Evolutionary conservation across 2,329 filamentous ascomycete species (phyloP).

Genomic region (Fusarium sp.): DNA sequence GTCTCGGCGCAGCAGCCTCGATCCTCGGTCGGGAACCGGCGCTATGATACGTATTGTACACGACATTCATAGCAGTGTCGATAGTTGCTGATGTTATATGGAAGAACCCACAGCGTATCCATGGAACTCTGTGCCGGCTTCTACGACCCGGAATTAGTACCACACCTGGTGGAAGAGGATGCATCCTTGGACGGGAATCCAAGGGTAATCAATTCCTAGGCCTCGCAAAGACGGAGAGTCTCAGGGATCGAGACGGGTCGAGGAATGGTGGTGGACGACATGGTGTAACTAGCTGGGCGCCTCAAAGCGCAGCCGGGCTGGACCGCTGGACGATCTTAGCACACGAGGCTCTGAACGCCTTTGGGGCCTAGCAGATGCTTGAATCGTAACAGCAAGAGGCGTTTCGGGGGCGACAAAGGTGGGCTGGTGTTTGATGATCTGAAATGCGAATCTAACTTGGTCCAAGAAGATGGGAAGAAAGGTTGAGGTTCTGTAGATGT

Average conservation of each 20-base stretch:
- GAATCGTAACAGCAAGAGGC: constrained; percentile 18
- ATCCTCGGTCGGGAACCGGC: constrained; percentile 5
- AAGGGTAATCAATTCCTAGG: not conserved
- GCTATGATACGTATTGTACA: not conserved
- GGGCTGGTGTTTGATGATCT: not conserved
- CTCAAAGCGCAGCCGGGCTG: constrained; percentile 20
- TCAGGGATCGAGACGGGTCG: constrained; percentile 22
- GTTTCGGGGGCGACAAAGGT: not conserved
- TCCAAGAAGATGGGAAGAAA: not conserved
- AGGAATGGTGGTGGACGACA: constrained; percentile 32
- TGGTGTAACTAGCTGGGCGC: constrained; percentile 26
- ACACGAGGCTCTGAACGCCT: not conserved
- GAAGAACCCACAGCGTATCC: not conserved
- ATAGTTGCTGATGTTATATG: not conserved
- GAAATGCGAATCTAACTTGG: not conserved
- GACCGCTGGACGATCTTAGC: constrained; percentile 9
- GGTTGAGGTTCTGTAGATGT: not conserved
- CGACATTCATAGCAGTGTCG: not conserved
- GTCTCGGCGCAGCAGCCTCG: constrained; percentile 12
- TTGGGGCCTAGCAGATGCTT: constrained; percentile 10
- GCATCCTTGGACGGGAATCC: not conserved
- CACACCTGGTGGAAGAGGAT: not conserved
- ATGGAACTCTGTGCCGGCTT: not conserved
- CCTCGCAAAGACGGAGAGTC: constrained; percentile 2
- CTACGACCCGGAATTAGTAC: not conserved